phyloP scores from a whole-genome alignment of 2,329 filamentous ascomycete species.

The Thielaviopsis populi region DNA sequence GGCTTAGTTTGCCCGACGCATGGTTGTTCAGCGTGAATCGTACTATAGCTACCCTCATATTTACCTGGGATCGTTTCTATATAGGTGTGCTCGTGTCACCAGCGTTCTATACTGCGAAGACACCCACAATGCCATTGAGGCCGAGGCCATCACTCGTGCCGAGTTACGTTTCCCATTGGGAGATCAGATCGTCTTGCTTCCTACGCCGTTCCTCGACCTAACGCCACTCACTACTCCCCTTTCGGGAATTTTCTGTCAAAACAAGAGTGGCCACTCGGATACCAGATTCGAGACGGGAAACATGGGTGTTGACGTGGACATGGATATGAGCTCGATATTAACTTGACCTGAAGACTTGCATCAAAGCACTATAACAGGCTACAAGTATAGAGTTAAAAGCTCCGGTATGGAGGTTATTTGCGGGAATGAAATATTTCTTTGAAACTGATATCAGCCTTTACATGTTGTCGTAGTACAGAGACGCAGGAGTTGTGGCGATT shows the following conservation, averaged over 20 bases:
- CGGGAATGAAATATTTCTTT: too few species aligned
- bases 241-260: not conserved
- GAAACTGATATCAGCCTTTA: not conserved
- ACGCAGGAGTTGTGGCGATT: too few species aligned
- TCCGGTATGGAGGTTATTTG: too few species aligned
- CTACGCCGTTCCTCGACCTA: not conserved
- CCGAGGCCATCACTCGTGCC: not conserved
- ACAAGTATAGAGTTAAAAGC: too few species aligned
- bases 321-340: not conserved
- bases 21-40: not conserved
- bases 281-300: not conserved
- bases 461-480: too few species aligned
- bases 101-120: not conserved
- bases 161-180: not conserved
- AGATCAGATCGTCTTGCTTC: not conserved
- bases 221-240: not conserved
- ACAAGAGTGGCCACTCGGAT: not conserved
- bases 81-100: not conserved
- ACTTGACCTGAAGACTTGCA: too few species aligned
- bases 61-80: constrained; percentile 8
- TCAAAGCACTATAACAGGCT: too few species aligned
- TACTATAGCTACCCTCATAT: constrained; percentile 4
- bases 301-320: not conserved
- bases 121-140: constrained; percentile 1
- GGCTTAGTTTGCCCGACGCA: constrained; percentile 10